These are phyloP conservation scores for Rhodamnia rubescens DNA, from an alignment of 345 rosid genomes.

Conservation along the genomic window DNA sequence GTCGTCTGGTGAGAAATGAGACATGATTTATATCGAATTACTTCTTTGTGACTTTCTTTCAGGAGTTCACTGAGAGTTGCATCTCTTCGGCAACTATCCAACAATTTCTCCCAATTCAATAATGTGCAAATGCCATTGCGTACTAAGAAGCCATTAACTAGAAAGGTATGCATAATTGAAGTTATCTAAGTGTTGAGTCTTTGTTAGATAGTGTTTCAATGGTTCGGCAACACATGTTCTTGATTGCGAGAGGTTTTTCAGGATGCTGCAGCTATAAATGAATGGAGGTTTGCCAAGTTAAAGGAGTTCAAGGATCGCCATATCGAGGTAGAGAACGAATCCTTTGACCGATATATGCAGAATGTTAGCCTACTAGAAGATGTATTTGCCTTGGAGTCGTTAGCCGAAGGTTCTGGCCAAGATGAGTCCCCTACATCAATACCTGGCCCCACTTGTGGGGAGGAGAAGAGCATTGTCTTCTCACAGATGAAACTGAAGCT, in stretches of 20 bases:
- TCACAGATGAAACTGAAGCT: slow-evolving; percentile 37
- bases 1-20: not conserved
- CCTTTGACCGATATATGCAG: slow-evolving; percentile 74
- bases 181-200: not conserved
- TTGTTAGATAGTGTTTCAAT: not conserved
- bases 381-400: slow-evolving; percentile 42
- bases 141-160: slow-evolving; percentile 67
- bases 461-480: slow-evolving; percentile 12
- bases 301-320: slow-evolving; percentile 64
- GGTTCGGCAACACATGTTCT: not conserved
- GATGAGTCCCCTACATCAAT: slow-evolving; percentile 11
- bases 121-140: slow-evolving; percentile 63
- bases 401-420: slow-evolving; percentile 17
- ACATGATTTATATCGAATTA: not conserved
- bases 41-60: slow-evolving; percentile 7
- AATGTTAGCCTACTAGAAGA: slow-evolving; percentile 71
- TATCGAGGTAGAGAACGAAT: slow-evolving; percentile 71
- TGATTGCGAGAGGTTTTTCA: slow-evolving; percentile 13
- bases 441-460: slow-evolving; percentile 10
- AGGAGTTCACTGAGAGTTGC: slow-evolving; percentile 62
- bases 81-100: slow-evolving; percentile 76
- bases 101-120: slow-evolving; percentile 75
- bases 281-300: slow-evolving; percentile 87
- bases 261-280: slow-evolving; percentile 83
- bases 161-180: slow-evolving; percentile 38